Conservation (phyloP, 768 basidiomycete genomes). For the Lactifluus subvellereus region DNA sequence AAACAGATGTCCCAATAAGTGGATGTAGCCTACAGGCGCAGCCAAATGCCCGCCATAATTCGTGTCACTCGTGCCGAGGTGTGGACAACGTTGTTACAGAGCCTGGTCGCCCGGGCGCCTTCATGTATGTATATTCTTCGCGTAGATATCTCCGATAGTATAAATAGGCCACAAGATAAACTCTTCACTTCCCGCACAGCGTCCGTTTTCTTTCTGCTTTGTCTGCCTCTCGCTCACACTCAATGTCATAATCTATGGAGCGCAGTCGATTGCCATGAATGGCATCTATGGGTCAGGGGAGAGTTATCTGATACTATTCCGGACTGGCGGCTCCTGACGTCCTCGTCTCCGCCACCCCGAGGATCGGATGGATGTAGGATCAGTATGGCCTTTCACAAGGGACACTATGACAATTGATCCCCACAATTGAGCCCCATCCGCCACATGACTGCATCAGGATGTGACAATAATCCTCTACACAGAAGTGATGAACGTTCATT, state of each 20-base stretch:
- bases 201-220: slow-evolving; percentile 19
- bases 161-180: neutral
- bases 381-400: neutral
- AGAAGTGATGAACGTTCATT: neutral
- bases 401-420: neutral
- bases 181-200: neutral
- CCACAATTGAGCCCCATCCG: neutral
- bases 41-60: no score
- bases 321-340: neutral
- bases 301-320: neutral
- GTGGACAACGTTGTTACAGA: neutral
- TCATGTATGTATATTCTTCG: neutral
- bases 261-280: neutral
- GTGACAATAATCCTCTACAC: neutral
- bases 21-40: no score
- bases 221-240: slow-evolving; percentile 31
- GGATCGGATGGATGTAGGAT: neutral
- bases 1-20: no score
- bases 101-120: neutral
- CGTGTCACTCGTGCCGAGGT: no score
- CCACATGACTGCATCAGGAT: neutral
- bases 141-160: neutral
- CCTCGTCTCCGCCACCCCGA: neutral
- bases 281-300: slow-evolving; percentile 26
- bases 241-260: neutral